Evolutionary conservation across 805 yeast species (phyloP).

Genomic region (Wickerhamiella sergipiensis): DNA sequence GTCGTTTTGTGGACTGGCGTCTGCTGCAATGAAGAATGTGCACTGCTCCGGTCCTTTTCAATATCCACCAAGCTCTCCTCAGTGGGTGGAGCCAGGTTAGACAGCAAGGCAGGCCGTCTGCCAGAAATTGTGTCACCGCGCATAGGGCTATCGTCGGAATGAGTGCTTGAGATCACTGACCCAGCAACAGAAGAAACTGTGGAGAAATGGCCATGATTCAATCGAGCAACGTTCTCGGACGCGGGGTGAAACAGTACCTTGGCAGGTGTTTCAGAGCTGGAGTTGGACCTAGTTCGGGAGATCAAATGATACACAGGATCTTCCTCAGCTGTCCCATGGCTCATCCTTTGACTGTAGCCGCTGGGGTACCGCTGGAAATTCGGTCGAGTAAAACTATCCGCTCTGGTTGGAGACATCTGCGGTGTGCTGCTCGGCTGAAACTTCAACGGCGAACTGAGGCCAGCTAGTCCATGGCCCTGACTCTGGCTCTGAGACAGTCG

Average conservation of each 20-base stretch:
- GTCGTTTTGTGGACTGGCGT: neutral
- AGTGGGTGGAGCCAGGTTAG: neutral
- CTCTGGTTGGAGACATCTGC: neutral
- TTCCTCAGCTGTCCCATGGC: neutral
- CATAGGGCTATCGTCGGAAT: neutral
- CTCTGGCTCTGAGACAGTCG: neutral
- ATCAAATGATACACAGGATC: neutral
- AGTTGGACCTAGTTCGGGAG: neutral
- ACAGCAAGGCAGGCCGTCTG: neutral
- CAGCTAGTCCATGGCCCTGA: neutral
- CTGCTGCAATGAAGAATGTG: neutral
- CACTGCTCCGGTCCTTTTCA: neutral
- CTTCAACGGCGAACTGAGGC: neutral
- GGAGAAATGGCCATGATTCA: conserved; percentile 3
- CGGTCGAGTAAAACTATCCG: neutral
- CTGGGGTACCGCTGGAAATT: neutral
- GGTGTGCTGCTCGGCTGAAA: neutral
- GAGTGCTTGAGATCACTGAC: conserved; percentile 2
- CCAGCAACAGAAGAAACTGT: conserved; percentile 7
- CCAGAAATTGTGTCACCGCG: neutral
- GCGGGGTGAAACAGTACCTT: neutral
- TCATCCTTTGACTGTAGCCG: neutral
- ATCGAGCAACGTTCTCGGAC: neutral
- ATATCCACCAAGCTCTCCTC: neutral
- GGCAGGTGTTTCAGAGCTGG: neutral